These are phyloP conservation scores for Ananas comosus DNA, from an alignment of 176 grass and related monocot genomes.

Conservation along the genomic window DNA sequence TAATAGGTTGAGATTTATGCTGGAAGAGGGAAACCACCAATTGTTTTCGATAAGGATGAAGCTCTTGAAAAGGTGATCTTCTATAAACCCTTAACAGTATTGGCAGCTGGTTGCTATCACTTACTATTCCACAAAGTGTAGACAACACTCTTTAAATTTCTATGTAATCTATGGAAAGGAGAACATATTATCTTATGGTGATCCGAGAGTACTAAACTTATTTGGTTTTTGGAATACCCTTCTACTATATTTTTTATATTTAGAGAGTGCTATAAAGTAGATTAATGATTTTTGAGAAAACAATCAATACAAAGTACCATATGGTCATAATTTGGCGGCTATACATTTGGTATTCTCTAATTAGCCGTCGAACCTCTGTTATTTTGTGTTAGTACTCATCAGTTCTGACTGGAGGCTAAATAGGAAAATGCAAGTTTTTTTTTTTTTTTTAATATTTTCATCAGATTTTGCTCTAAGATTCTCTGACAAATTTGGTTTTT, in stretches of 20 bases:
- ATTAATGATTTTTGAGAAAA: neutral
- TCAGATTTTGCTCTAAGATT: no score
- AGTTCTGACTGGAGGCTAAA: no score
- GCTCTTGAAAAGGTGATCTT: conserved; percentile 63
- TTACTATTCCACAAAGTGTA: neutral
- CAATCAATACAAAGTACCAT: no score
- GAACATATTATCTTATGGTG: neutral
- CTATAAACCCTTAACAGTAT: neutral
- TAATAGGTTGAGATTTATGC: conserved; percentile 67
- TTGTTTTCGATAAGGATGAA: conserved; percentile 81
- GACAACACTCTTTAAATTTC: neutral
- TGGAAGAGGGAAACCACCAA: conserved; percentile 61
- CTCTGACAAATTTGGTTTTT: no score
- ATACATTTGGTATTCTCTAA: neutral
- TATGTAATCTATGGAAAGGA: no score
- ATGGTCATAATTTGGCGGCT: no score
- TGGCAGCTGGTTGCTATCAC: neutral
- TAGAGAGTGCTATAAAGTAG: neutral
- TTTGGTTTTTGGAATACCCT: neutral
- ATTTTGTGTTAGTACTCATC: no score
- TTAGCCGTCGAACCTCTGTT: no score
- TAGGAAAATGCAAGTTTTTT: neutral
- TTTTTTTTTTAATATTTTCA: no score
- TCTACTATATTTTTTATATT: neutral
- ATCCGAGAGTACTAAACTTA: neutral